Evolutionary conservation across 441 rosid species (phyloP).

Genomic region (Kokia cookei): DNA sequence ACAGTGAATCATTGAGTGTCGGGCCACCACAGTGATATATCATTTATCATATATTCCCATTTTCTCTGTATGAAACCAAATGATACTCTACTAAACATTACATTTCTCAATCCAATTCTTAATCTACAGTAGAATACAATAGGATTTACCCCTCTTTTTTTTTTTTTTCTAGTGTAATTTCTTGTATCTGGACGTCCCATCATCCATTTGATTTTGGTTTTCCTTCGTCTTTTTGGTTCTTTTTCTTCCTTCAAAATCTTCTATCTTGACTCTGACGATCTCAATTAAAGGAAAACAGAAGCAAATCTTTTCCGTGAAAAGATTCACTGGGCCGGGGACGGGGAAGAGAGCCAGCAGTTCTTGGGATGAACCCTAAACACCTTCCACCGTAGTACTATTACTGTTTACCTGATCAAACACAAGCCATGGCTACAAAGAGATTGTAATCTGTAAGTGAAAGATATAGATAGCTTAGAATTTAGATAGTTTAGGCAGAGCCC

Average conservation of each 20-base stretch:
- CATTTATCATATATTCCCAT: background rate
- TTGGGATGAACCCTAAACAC: background rate
- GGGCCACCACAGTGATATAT: slow-evolving; percentile 32
- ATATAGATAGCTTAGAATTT: background rate
- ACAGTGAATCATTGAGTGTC: slow-evolving; percentile 30
- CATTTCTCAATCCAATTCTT: background rate
- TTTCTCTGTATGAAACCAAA: background rate
- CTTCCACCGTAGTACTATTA: background rate
- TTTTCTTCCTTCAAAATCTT: slow-evolving; percentile 1
- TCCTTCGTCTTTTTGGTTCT: background rate
- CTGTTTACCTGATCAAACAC: background rate
- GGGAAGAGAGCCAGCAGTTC: background rate
- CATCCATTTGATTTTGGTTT: slow-evolving; percentile 1
- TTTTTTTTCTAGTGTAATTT: background rate
- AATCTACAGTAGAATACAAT: background rate
- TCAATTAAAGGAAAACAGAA: slow-evolving; percentile 3
- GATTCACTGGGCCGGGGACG: background rate
- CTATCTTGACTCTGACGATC: background rate
- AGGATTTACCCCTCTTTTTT: background rate
- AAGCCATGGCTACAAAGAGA: background rate
- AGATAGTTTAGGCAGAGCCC: background rate
- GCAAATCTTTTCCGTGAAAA: slow-evolving; percentile 25
- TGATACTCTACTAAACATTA: background rate
- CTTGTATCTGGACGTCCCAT: slow-evolving; percentile 37
- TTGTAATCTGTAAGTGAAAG: background rate